These are phyloP conservation scores for Metschnikowia lachancei DNA, from an alignment of 805 yeast species.

Conservation along the genomic window DNA sequence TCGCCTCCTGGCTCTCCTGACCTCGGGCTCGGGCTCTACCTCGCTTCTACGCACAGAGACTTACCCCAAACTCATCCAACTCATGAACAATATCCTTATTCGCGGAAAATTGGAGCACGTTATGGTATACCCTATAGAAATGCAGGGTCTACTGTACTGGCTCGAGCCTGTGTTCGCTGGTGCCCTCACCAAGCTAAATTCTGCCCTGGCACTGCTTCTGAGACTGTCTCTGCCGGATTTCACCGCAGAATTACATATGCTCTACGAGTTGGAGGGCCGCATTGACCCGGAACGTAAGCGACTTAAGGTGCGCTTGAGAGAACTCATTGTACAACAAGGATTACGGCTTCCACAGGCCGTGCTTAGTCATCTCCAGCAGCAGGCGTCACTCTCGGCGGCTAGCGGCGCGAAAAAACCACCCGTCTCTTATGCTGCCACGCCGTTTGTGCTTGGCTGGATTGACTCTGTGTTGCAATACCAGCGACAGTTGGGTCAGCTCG, in stretches of 20 bases:
- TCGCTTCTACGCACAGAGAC: constrained; percentile 35
- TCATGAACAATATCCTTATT: constrained; percentile 60
- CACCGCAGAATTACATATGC: constrained; percentile 41
- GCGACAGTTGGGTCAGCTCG: constrained; percentile 48
- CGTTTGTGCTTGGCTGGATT: constrained; percentile 68
- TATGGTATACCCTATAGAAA: constrained; percentile 43
- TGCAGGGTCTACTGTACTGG: constrained; percentile 61
- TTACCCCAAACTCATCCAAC: constrained; percentile 48
- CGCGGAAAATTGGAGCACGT: constrained; percentile 55
- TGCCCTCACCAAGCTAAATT: constrained; percentile 1
- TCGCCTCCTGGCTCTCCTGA: constrained; percentile 51
- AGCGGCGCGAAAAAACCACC: constrained; percentile 8
- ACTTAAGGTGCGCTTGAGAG: constrained; percentile 47
- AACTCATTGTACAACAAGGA: constrained; percentile 49
- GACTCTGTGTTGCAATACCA: constrained; percentile 52
- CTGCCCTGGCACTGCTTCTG: neutral
- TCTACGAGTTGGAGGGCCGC: constrained; percentile 50
- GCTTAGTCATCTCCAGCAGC: constrained; percentile 10
- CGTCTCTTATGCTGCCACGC: constrained; percentile 31
- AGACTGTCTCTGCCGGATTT: constrained; percentile 13
- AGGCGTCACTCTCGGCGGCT: constrained; percentile 11
- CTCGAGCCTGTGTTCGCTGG: constrained; percentile 40
- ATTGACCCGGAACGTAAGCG: constrained; percentile 53
- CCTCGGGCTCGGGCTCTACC: constrained; percentile 4
- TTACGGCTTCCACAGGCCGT: constrained; percentile 30